phyloP scores from a whole-genome alignment of 192 early-diverging fungal species.

The Lobulomyces angularis region DNA sequence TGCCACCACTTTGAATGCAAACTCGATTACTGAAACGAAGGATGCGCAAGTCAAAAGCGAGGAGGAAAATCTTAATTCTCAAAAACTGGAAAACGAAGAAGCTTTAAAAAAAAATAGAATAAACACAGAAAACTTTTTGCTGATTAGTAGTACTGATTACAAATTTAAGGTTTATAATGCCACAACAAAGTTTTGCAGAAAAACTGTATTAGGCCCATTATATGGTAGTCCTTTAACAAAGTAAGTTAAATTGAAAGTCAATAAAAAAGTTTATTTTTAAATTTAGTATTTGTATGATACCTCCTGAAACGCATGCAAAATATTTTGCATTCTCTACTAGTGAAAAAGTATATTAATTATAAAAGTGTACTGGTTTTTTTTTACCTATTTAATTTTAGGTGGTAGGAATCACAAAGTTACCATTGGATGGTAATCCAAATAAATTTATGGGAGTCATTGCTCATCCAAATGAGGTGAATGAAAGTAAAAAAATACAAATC shows the following conservation, averaged over 20 bases:
- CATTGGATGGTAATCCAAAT: conserved; percentile 49
- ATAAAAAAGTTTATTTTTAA: conserved; percentile 5
- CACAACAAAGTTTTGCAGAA: conserved; percentile 32
- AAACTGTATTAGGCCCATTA: conserved; percentile 40
- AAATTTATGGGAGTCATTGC: conserved; percentile 36
- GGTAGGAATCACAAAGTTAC: conserved; percentile 38
- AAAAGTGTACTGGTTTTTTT: conserved; percentile 3
- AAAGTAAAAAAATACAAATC: conserved; percentile 8
- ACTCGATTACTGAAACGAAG: too few species aligned
- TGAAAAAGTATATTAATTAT: conserved; percentile 21
- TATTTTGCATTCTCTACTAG: conserved; percentile 25
- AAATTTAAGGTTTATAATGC: conserved; percentile 31
- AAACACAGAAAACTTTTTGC: conserved; percentile 15
- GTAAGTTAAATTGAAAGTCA: conserved; percentile 6
- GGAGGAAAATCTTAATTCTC: too few species aligned
- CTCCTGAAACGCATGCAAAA: conserved; percentile 9
- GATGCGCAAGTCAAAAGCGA: too few species aligned
- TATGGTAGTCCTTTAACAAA: conserved; percentile 23
- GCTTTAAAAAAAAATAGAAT: too few species aligned
- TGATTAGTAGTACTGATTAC: conserved; percentile 25
- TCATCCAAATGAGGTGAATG: conserved; percentile 31
- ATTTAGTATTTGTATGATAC: conserved; percentile 3
- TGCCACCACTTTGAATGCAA: too few species aligned
- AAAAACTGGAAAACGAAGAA: too few species aligned
- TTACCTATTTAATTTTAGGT: conserved; percentile 11